Evolutionary conservation across 2,329 filamentous ascomycete genomes (phyloP).

Genomic region (Aspergillus hortae): DNA sequence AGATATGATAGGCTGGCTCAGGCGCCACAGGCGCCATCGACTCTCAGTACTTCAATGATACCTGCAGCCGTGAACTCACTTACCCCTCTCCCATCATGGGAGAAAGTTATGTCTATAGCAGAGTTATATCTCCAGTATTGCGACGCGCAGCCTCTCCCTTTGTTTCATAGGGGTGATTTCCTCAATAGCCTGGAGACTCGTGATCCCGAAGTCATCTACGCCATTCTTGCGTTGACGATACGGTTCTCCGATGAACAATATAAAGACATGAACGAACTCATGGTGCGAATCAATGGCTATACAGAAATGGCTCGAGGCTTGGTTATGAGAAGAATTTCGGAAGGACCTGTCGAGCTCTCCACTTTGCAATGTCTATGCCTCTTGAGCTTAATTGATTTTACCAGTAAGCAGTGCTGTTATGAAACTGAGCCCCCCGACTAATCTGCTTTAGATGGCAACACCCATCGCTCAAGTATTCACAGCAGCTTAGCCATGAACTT

Average conservation of each 20-base stretch:
- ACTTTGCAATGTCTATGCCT: slow-evolving; percentile 42
- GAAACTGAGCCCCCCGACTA: neutral
- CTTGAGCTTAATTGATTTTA: slow-evolving; percentile 40
- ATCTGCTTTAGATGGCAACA: slow-evolving; percentile 41
- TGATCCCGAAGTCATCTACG: slow-evolving; percentile 33
- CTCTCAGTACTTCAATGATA: slow-evolving; percentile 4
- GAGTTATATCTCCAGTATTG: slow-evolving; percentile 47
- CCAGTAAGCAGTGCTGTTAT: slow-evolving; percentile 27
- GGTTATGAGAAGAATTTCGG: slow-evolving; percentile 37
- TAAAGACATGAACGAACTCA: slow-evolving; percentile 17
- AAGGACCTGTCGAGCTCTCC: slow-evolving; percentile 42
- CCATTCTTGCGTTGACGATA: slow-evolving; percentile 40
- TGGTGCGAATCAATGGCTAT: slow-evolving; percentile 32
- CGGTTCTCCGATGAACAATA: slow-evolving; percentile 38
- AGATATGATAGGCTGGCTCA: slow-evolving; percentile 11
- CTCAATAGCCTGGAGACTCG: slow-evolving; percentile 38
- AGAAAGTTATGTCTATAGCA: slow-evolving; percentile 37
- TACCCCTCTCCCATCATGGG: slow-evolving; percentile 35
- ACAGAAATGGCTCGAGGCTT: slow-evolving; percentile 34
- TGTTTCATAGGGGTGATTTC: slow-evolving; percentile 45
- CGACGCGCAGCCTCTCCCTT: slow-evolving; percentile 48
- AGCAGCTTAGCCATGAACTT: slow-evolving; percentile 46
- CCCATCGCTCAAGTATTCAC: slow-evolving; percentile 42
- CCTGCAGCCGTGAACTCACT: slow-evolving; percentile 13
- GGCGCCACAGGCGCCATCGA: slow-evolving; percentile 8